These are phyloP conservation scores for Sphenostylis stenocarpa DNA, from an alignment of 306 rosid genomes.

Conservation along the genomic window DNA sequence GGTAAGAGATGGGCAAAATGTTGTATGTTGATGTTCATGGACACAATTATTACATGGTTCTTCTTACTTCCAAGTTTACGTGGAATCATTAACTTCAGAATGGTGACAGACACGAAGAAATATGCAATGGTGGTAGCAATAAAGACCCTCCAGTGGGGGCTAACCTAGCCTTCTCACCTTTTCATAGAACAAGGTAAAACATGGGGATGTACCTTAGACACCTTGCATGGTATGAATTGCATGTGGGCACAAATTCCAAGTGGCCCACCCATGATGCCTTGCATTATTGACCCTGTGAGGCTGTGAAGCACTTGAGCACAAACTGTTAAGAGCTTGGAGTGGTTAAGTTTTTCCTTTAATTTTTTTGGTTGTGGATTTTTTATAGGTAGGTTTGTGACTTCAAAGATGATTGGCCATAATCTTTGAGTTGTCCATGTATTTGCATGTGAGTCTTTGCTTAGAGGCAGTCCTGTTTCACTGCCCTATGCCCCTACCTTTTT, in stretches of 20 bases:
- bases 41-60: constrained; percentile 20
- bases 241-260: constrained; percentile 38
- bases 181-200: constrained; percentile 33
- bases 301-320: constrained; percentile 1
- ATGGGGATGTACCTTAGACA: constrained; percentile 35
- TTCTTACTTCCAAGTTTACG: background rate
- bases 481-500: constrained; percentile 6
- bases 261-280: constrained; percentile 33
- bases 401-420: background rate
- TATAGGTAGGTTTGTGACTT: constrained; percentile 11
- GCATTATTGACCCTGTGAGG: constrained; percentile 32
- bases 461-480: background rate
- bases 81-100: constrained; percentile 34
- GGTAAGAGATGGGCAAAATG: background rate
- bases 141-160: constrained; percentile 32
- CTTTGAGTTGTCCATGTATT: constrained; percentile 16
- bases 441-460: constrained; percentile 15
- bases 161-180: constrained; percentile 17
- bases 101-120: constrained; percentile 24
- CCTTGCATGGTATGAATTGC: constrained; percentile 31
- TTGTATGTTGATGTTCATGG: background rate
- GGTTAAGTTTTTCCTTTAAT: background rate
- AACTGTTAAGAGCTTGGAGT: background rate
- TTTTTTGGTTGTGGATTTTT: background rate
- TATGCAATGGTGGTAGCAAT: constrained; percentile 28